Conservation (phyloP, 192 early-diverging fungal genomes). For the Gonapodya sp. region DNA sequence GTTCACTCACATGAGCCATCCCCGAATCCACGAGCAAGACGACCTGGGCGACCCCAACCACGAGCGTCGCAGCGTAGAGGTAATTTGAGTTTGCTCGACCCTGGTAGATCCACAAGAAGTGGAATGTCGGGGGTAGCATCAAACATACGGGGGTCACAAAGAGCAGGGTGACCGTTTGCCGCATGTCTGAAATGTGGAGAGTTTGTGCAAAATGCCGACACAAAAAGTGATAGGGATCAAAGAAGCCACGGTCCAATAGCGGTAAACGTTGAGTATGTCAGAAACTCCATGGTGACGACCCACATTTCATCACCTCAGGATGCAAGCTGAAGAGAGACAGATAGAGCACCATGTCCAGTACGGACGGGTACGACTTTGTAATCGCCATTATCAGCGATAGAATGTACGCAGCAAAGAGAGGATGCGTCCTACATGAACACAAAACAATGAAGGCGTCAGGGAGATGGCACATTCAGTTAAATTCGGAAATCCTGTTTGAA, state of each 20-base stretch:
- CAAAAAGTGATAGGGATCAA: not conserved
- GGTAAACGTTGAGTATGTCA: conserved; percentile 12
- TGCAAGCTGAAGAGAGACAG: conserved; percentile 70
- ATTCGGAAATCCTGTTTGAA: conserved; percentile 2
- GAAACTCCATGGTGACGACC: conserved; percentile 16
- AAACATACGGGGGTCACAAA: conserved; percentile 64
- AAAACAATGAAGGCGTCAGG: too few species aligned
- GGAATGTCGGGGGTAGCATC: conserved; percentile 79
- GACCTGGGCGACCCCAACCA: conserved; percentile 80
- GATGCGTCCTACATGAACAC: conserved; percentile 65
- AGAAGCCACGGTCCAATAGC: too few species aligned
- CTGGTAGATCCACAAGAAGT: conserved; percentile 90
- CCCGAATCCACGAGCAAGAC: conserved; percentile 76
- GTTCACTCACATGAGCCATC: conserved; percentile 35
- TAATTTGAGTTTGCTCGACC: conserved; percentile 98
- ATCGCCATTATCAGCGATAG: conserved; percentile 66
- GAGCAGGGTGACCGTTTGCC: conserved; percentile 63
- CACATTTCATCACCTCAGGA: conserved; percentile 83
- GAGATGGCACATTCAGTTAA: conserved; percentile 1
- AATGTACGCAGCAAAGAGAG: conserved; percentile 66
- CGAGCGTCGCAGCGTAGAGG: conserved; percentile 92
- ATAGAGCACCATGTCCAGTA: conserved; percentile 77
- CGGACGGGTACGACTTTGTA: conserved; percentile 89
- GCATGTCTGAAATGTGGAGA: conserved; percentile 50
- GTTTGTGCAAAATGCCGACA: not conserved